Conservation (phyloP, 257 asterid species). For the Solanum megistacrolobum region DNA sequence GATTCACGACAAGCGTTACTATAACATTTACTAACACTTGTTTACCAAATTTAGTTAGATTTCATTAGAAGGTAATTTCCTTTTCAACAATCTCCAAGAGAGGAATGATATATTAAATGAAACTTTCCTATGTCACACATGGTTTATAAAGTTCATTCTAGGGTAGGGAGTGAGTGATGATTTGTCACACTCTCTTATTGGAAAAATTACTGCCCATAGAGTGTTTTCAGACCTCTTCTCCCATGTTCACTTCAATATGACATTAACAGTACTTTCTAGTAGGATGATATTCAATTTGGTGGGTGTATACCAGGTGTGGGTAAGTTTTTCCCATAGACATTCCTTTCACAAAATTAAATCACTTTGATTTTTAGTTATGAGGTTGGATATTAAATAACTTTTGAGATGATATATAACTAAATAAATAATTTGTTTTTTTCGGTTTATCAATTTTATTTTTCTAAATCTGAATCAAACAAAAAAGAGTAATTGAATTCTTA, state of each 20-base stretch:
- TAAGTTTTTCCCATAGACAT: too few species aligned
- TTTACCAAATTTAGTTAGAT: neutral
- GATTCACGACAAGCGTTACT: neutral
- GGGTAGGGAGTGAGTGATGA: neutral
- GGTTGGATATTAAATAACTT: too few species aligned
- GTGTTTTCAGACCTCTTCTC: neutral
- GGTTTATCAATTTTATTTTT: too few species aligned
- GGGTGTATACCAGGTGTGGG: too few species aligned
- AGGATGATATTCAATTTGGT: neutral
- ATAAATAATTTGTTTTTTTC: too few species aligned
- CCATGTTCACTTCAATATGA: neutral
- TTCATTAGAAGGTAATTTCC: neutral
- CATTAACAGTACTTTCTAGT: neutral
- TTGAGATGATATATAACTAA: too few species aligned
- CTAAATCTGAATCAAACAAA: too few species aligned
- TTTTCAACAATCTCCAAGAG: neutral
- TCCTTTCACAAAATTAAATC: neutral
- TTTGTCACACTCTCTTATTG: neutral
- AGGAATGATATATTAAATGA: neutral
- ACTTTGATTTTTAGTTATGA: too few species aligned
- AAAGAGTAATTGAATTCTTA: too few species aligned
- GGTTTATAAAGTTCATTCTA: neutral
- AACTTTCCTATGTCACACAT: neutral
- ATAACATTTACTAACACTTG: neutral
- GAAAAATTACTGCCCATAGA: neutral